Evolutionary conservation across 805 yeast genomes (phyloP).

Genomic region (Komagataella mondaviorum): DNA sequence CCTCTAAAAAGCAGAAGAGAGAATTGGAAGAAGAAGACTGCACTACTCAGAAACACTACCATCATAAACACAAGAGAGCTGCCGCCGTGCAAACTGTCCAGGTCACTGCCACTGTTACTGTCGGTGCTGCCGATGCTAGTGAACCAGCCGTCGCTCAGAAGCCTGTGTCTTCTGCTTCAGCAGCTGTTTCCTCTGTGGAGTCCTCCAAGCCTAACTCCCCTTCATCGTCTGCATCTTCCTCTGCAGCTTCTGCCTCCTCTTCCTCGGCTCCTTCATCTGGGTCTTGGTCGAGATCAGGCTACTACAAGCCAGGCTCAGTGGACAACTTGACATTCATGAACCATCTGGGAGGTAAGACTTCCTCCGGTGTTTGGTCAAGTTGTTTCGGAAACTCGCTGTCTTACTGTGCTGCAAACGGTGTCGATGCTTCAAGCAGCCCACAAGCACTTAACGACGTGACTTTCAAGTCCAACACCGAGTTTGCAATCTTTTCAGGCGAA

Average conservation of each 20-base stretch:
- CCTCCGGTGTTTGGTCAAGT: constrained; percentile 80
- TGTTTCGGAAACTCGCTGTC: constrained; percentile 90
- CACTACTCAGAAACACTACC: constrained; percentile 27
- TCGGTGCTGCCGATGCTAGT: constrained; percentile 15
- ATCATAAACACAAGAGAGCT: constrained; percentile 45
- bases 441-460: constrained; percentile 57
- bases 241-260: constrained; percentile 16
- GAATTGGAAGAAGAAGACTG: constrained; percentile 30
- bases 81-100: constrained; percentile 50
- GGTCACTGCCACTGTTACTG: constrained; percentile 70
- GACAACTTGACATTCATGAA: constrained; percentile 73
- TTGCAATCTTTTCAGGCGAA: constrained; percentile 66
- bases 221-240: constrained; percentile 9
- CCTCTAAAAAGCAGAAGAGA: constrained; percentile 21
- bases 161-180: constrained; percentile 9
- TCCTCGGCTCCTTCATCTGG: constrained; percentile 27
- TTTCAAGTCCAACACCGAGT: constrained; percentile 64
- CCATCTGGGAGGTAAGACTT: constrained; percentile 71
- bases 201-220: constrained; percentile 7
- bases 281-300: constrained; percentile 65
- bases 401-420: constrained; percentile 68
- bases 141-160: constrained; percentile 8
- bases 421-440: constrained; percentile 56
- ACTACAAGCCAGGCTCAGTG: constrained; percentile 61
- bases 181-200: constrained; percentile 8